Evolutionary conservation across 768 basidiomycete genomes (phyloP), one percentile per base, ranked within the genome.

Genomic region (Cystoderma amianthinum): DNA sequence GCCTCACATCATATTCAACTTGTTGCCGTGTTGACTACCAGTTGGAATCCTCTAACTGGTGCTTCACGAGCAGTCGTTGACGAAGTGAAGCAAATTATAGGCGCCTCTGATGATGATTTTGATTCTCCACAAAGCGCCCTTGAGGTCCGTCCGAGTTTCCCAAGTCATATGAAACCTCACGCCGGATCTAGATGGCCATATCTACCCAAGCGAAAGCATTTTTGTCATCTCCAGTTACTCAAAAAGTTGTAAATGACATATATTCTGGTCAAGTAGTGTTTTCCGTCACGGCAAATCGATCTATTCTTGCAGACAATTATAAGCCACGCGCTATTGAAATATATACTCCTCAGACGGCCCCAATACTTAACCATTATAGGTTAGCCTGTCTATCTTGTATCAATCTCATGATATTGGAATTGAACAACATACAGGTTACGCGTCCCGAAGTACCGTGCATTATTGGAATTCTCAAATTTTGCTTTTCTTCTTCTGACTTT

Each of bases 231-330:
- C 80, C 90, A 0, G 72, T 96, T 17, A 80, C 90, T 2, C 94
- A 97, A 58, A 80, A 80, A 41, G 82, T 96, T 19, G 78, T 97
- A 24, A 82, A 83, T 49, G 85, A 92, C 40, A 88, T 99, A 37
- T 87, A 93, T 59, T 67, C 76, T 2, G 95, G 86, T n/a, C 71
- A 76, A 5, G 76, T 89, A 23, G 71, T 86, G 12, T 84, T 85
- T 47, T 76, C 81, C 7, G 62, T 75, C 41, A 58, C 74, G 4
- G 69, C 76, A 5, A 74, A 64, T 36, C 80, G 83, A 18, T 85
- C 91, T 1, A 74, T 98, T 38, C 70, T 98, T 5, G 82, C 85
- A 13, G 95, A 97, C 59, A 87, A 89, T 53, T 97, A 97, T 65
- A 91, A 88, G 61, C 77, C 75, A 22, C 74, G 75, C 32, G 76